These are phyloP conservation scores for Ogataea zsoltii DNA, from an alignment of 805 yeast species.

Conservation along the genomic window DNA sequence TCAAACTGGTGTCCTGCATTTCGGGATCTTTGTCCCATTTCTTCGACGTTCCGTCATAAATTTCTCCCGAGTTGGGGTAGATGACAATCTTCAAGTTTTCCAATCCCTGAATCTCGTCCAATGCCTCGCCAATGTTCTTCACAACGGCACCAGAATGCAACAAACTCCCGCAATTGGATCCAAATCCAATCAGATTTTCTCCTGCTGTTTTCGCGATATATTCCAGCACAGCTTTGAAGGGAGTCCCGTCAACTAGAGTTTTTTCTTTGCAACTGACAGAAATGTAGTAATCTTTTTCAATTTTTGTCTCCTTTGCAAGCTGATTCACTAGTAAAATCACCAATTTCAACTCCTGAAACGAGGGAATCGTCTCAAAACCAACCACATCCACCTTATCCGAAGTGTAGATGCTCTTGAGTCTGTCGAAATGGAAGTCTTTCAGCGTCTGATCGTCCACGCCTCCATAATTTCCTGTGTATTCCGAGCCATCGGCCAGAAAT, in stretches of 20 bases:
- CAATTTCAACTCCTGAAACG: constrained; percentile 53
- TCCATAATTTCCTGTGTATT: constrained; percentile 69
- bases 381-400: constrained; percentile 52
- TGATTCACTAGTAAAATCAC: constrained; percentile 43
- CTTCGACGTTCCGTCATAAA: constrained; percentile 50
- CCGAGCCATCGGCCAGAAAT: constrained; percentile 63
- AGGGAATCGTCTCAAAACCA: constrained; percentile 75
- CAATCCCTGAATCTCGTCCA: constrained; percentile 14
- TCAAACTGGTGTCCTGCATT: constrained; percentile 17
- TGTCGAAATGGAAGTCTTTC: constrained; percentile 50
- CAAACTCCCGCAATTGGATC: constrained; percentile 68
- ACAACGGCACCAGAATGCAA: constrained; percentile 43
- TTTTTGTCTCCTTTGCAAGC: constrained; percentile 14
- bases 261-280: constrained; percentile 42
- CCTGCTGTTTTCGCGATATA: constrained; percentile 24
- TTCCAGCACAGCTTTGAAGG: constrained; percentile 35
- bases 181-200: constrained; percentile 45
- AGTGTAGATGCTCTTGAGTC: constrained; percentile 40
- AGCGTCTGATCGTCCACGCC: constrained; percentile 40
- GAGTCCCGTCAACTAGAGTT: constrained; percentile 53
- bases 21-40: constrained; percentile 37
- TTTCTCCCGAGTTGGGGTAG: constrained; percentile 79
- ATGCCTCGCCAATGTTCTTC: constrained; percentile 21
- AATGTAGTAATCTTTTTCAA: constrained; percentile 24
- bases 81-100: constrained; percentile 45